Evolutionary conservation across 1,284 basidiomycete genomes (phyloP).

Genomic region (Singerocomus inundabilis): DNA sequence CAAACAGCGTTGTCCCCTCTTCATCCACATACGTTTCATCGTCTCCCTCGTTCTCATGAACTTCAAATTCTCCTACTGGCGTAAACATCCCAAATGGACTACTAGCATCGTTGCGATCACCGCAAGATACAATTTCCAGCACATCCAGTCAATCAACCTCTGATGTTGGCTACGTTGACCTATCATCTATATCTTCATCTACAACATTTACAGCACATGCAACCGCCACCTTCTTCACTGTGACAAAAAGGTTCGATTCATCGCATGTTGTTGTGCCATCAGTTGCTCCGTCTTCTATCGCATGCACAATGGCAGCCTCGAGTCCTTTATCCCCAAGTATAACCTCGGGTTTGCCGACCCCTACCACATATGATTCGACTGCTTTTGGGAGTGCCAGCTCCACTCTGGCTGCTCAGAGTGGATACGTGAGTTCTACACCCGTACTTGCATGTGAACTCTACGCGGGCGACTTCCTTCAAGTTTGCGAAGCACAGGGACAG

Average conservation of each 20-base stretch:
- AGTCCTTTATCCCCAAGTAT: not conserved
- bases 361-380: not conserved
- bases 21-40: not conserved
- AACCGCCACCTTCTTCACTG: not conserved
- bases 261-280: not conserved
- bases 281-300: not conserved
- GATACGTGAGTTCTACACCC: not conserved
- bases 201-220: not conserved
- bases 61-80: not conserved
- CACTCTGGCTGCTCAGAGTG: not conserved
- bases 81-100: not conserved
- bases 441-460: not conserved
- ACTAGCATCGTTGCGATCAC: not conserved
- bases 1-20: not conserved
- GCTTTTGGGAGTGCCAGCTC: not conserved
- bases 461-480: not conserved
- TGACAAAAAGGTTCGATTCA: not conserved
- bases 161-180: not conserved
- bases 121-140: not conserved
- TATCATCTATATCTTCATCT: not conserved
- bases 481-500: not conserved
- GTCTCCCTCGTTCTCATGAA: not conserved
- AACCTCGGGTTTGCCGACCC: not conserved
- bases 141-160: not conserved
- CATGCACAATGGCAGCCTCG: not conserved